A percentile compares a stretch with the other conserved stretches of the same genome.
These are phyloP conservation scores for Phaeophleospora eucalypticola DNA, from an alignment of 2,329 filamentous ascomycete species.

Conservation along the genomic window DNA sequence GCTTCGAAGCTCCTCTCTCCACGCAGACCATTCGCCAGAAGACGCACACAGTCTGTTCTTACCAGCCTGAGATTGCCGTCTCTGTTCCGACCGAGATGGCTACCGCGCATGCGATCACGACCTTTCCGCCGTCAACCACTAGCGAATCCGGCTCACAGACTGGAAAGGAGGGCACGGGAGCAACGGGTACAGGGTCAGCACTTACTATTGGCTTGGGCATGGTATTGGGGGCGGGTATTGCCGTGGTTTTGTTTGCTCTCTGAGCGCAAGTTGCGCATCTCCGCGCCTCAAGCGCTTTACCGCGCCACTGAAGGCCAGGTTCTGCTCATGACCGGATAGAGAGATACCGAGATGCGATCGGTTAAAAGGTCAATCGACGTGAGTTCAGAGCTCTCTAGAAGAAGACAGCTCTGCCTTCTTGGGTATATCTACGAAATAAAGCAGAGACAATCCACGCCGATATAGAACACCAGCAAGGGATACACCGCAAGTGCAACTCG, in stretches of 20 bases:
- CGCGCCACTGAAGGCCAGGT: too few species aligned
- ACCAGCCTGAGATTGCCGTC: neutral
- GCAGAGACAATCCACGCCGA: constrained; percentile 88
- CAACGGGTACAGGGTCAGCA: too few species aligned
- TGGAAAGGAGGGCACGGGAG: too few species aligned
- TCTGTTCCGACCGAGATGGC: neutral
- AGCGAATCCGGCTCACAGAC: neutral
- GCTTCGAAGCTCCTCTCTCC: neutral
- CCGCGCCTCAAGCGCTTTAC: too few species aligned
- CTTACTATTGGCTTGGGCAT: too few species aligned
- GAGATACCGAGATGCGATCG: too few species aligned
- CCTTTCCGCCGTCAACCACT: neutral
- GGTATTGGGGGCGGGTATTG: too few species aligned
- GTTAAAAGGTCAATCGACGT: too few species aligned
- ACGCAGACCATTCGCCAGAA: neutral
- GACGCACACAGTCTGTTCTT: neutral
- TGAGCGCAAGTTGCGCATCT: too few species aligned
- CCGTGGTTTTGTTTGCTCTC: too few species aligned
- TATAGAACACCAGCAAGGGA: constrained; percentile 90
- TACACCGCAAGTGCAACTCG: constrained; percentile 91
- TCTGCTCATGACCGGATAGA: too few species aligned
- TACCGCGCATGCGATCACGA: neutral
- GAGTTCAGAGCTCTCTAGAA: too few species aligned
- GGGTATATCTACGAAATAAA: constrained; percentile 72
- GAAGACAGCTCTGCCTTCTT: constrained; percentile 1